phyloP scores from a whole-genome alignment of 176 grass and related monocot genomes.

The Bonia amplexicaulis region DNA sequence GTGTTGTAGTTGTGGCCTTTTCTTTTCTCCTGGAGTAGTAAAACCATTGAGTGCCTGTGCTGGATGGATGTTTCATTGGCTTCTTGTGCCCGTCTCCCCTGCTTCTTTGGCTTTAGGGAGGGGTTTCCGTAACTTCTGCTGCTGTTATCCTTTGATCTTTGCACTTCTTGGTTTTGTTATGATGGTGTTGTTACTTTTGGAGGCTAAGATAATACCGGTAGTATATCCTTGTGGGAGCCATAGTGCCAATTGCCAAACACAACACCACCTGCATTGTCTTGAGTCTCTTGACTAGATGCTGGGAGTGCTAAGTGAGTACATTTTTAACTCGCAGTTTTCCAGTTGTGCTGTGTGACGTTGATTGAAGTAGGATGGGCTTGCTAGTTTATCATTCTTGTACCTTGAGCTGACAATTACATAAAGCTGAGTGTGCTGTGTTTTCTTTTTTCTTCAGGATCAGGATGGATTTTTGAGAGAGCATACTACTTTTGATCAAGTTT shows the following conservation, averaged over 20 bases:
- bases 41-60: constrained; percentile 22
- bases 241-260: neutral
- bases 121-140: constrained; percentile 19
- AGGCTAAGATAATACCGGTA: neutral
- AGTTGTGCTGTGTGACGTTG: neutral
- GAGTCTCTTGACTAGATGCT: neutral
- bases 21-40: neutral
- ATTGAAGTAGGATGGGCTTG: neutral
- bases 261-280: neutral
- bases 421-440: neutral
- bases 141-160: neutral
- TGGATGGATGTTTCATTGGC: constrained; percentile 22
- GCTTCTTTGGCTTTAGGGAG: constrained; percentile 22
- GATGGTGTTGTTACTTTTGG: neutral
- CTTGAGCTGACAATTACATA: neutral
- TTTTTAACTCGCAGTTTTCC: neutral
- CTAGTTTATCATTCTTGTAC: constrained; percentile 2
- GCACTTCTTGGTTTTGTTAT: constrained; percentile 4
- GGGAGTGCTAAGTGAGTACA: neutral
- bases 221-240: neutral
- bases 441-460: constrained; percentile 30
- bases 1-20: neutral
- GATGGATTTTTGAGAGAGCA: neutral
- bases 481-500: neutral
- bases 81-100: neutral